A percentile compares a stretch with the other conserved stretches of the same genome.
phyloP scores from a whole-genome alignment of 2,329 filamentous ascomycete genomes.

The Ophiocordyceps unilateralis region DNA sequence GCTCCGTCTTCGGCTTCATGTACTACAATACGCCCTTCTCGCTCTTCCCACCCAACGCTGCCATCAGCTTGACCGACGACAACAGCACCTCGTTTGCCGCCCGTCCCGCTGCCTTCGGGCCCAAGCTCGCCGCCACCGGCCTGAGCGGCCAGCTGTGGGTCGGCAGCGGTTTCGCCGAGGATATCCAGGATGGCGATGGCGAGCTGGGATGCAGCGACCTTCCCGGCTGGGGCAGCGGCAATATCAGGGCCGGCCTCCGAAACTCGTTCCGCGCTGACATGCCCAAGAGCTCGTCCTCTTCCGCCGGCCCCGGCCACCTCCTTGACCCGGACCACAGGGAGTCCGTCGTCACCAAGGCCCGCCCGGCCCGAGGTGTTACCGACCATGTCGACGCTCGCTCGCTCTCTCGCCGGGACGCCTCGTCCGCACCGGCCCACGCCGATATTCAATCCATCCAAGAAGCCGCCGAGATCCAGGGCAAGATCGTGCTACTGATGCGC shows the following conservation, averaged over 20 bases:
- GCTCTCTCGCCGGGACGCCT: constrained; percentile 16
- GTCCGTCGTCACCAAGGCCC: constrained; percentile 8
- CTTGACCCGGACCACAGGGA: constrained; percentile 12
- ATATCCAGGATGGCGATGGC: constrained; percentile 52
- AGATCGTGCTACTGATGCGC: constrained; percentile 77
- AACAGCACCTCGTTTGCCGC: constrained; percentile 96
- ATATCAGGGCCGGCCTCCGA: constrained; percentile 26
- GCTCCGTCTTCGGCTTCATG: constrained; percentile 31
- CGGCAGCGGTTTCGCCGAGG: constrained; percentile 78
- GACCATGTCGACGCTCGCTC: constrained; percentile 4
- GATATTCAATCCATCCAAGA: constrained; percentile 89
- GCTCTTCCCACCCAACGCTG: constrained; percentile 85
- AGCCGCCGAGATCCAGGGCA: constrained; percentile 80
- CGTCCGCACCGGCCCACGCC: constrained; percentile 41
- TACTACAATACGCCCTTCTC: constrained; percentile 64
- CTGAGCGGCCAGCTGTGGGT: constrained; percentile 87
- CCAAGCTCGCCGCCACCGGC: constrained; percentile 54
- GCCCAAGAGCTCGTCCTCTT: constrained; percentile 7
- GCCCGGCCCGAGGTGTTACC: background rate
- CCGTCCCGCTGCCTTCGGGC: constrained; percentile 83
- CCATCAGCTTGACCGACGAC: constrained; percentile 92
- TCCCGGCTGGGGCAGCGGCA: constrained; percentile 62
- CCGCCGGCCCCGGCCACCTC: constrained; percentile 4
- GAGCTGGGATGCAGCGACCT: constrained; percentile 93
- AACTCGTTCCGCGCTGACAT: constrained; percentile 16